Conservation (phyloP, 2,329 filamentous ascomycete species). For the Cylindrodendrum hubeiense region DNA sequence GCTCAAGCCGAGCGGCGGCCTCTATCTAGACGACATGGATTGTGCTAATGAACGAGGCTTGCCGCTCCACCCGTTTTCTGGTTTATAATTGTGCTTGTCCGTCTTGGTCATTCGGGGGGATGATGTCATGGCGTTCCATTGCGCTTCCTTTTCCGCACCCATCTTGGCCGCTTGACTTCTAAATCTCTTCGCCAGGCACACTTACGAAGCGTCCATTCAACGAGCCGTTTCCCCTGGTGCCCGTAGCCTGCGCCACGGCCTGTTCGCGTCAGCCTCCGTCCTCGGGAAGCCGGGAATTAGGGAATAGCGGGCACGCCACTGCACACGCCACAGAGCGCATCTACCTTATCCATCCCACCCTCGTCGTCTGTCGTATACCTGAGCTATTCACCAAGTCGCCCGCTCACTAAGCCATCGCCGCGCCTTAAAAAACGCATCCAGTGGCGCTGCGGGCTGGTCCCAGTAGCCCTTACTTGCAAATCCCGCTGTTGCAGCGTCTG, state of each 20-base stretch:
- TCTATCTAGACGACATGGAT: neutral
- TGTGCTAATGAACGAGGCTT: neutral
- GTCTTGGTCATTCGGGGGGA: neutral
- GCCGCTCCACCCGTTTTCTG: neutral
- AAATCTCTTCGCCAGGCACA: neutral
- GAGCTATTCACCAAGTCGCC: neutral
- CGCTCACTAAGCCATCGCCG: neutral
- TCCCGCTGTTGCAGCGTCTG: neutral
- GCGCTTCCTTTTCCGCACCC: neutral
- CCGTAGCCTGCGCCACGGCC: neutral
- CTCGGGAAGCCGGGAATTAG: neutral
- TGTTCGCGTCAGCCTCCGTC: neutral
- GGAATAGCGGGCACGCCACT: neutral
- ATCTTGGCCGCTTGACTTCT: neutral
- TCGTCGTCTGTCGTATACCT: neutral
- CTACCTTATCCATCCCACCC: too few species aligned
- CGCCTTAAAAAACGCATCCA: neutral
- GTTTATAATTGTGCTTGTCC: neutral
- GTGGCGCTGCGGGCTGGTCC: neutral
- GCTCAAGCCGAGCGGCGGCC: neutral
- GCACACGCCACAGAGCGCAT: neutral
- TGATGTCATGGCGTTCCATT: neutral
- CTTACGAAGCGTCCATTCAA: neutral
- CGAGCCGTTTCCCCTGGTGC: neutral
- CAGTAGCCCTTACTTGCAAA: neutral